Base-by-base conservation (phyloP, 1,284 basidiomycete species). In the Rhodofomes roseus region DNA sequence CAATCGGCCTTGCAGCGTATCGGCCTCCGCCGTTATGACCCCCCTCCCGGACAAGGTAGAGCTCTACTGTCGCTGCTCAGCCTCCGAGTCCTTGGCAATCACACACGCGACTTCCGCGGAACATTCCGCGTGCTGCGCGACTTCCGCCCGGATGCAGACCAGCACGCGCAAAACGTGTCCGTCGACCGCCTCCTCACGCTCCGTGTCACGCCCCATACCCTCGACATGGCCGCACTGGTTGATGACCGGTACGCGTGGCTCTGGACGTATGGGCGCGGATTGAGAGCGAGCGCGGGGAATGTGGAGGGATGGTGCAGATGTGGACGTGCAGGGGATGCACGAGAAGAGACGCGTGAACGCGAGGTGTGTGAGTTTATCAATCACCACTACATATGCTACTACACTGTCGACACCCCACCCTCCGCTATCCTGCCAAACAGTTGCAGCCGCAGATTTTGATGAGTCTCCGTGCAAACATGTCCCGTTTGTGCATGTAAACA, bases 311-410 rank as follows among this genome's bases (percentile, higher is more conserved):
- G 70, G 70, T n/a, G 68, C 55, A 1, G 66, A 63, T 12, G 71
- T 76, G 57, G 75, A 78, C 58, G 72, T 75, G 22, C 79, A 81
- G 62, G 74, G 86, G 55, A 74, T 76, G 65, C 71, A 63, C 25
- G 83, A 72, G 22, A 78, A 81, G 73, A 78, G 75, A 58, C 71
- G 62, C 11, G 84, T 80, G 22, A 97, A 98, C 69, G 95, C 95
- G 16, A 80, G 93, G 31, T 97, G 97, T 73, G 85, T 96, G 40
- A 96, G 69, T 86, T 92, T 29, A 96, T 96, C 70, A 74, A 76
- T 63, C 83, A 82, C 63, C n/a, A n/a, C n/a, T n/a, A n/a, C n/a
- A n/a, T n/a, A n/a, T n/a, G n/a, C n/a, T n/a, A n/a, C n/a, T n/a
- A n/a, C n/a, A n/a, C n/a, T n/a, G n/a, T n/a, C n/a, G n/a, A n/a